Percentiles rank a stretch among this genome's conserved stretches.
phyloP scores from a whole-genome alignment of 2,329 filamentous ascomycete genomes.

The Diplocarpon mali region DNA sequence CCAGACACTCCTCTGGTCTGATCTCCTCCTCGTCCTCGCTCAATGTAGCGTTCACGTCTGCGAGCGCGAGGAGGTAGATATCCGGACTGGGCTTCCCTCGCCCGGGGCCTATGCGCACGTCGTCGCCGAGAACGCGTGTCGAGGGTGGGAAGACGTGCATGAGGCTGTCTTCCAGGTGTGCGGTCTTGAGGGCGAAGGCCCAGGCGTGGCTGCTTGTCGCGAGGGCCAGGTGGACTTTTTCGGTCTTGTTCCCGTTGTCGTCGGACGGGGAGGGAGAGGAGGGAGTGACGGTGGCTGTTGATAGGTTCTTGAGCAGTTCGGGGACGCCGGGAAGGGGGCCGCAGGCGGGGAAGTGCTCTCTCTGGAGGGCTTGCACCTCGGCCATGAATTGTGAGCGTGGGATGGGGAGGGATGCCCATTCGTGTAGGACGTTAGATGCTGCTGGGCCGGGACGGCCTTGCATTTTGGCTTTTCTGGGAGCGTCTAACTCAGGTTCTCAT shows the following conservation, averaged over 20 bases:
- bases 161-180: slow-evolving; percentile 41
- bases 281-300: slow-evolving; percentile 16
- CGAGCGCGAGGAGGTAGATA: slow-evolving; percentile 80
- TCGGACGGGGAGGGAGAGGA: background rate
- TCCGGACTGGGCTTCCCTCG: slow-evolving; percentile 92
- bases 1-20: slow-evolving; percentile 75
- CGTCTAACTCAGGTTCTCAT: background rate
- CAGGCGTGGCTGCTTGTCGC: slow-evolving; percentile 55
- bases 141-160: slow-evolving; percentile 55
- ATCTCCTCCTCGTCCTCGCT: slow-evolving; percentile 52
- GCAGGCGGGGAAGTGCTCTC: slow-evolving; percentile 59
- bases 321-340: slow-evolving; percentile 69
- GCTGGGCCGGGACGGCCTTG: slow-evolving; percentile 24
- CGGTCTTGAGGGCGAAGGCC: slow-evolving; percentile 29
- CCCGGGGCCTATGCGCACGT: slow-evolving; percentile 62
- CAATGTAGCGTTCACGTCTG: slow-evolving; percentile 71
- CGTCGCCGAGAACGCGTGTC: slow-evolving; percentile 78
- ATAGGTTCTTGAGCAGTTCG: slow-evolving; percentile 51
- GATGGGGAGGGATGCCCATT: slow-evolving; percentile 76
- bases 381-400: slow-evolving; percentile 52
- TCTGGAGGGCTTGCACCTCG: slow-evolving; percentile 53
- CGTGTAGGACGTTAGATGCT: slow-evolving; percentile 52
- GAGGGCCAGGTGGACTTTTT: slow-evolving; percentile 58
- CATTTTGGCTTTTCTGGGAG: slow-evolving; percentile 62
- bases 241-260: too few relatives aligned